Base-by-base conservation (phyloP, 495 filamentous ascomycete genomes). In the Penicillium pulvis region DNA sequence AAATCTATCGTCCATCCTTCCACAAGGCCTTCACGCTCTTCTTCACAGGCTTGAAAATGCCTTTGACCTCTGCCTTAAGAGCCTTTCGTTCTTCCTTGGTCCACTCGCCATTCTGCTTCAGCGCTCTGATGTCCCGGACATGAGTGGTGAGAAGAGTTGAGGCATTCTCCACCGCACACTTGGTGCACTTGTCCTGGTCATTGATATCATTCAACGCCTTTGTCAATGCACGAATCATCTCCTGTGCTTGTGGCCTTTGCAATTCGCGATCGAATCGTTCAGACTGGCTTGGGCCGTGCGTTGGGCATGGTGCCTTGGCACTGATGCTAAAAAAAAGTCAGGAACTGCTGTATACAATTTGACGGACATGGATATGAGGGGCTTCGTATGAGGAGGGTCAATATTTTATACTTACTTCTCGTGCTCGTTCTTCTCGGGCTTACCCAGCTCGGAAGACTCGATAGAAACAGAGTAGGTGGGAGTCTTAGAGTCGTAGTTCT, bases 51-150 rank as follows among this genome's bases (percentile, higher is more conserved):
- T 58, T 63, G 28, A 60, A 47, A 0, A 62, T 30, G 10, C 9
- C 48, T 41, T 66, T 66, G 6, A 53, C 23, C 47, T 66, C 63
- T 41, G 50, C 51, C 45, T 66, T 66, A 5, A 66, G 48, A 6
- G 60, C 57, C 42, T 60, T 66, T 45, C 35, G 60, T 1, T 66
- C 60, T 16, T 57, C 57, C 19, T 66, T 66, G 1, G 60, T 45
- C 60, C 60, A 66, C 9, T 55, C 31, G 0, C 57, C 60, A 47
- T 48, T 63, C 46, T 31, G 57, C 60, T 66, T 66, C 28, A 54
- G 60, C 5, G n/a, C 44, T 45, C 44, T 30, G 12, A 66, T 36
- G 1, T 60, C 60, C 6, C 55, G 60, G 8, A 60, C 42, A 12
- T 63, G 60, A 4, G 49, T 46, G 2, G 57, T 59, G 11, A 66